Conservation (phyloP, 2,329 filamentous ascomycete genomes). For the Nothophaeocryptopus gaeumannii region DNA sequence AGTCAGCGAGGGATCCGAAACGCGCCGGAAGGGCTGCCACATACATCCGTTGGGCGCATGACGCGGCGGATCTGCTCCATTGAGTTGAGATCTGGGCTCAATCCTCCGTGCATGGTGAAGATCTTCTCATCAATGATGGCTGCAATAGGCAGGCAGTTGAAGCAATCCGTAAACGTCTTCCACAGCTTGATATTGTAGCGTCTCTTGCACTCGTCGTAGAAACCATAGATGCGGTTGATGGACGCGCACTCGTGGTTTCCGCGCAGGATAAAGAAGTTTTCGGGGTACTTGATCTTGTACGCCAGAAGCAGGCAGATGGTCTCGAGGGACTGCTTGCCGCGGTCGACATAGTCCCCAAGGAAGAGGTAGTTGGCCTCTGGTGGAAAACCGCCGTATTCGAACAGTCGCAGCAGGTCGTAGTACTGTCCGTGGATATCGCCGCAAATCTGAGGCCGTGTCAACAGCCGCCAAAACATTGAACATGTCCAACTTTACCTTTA, state of each 20-base stretch:
- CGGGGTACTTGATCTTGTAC: constrained; percentile 99
- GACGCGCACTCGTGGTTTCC: constrained; percentile 99
- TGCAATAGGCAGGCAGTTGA: constrained; percentile 97
- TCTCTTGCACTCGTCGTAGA: constrained; percentile 99
- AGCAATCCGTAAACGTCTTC: constrained; percentile 99
- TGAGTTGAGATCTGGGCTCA: constrained; percentile 95
- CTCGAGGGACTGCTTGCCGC: constrained; percentile 98
- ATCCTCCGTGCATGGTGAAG: constrained; percentile 98
- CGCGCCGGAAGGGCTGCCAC: constrained; percentile 40
- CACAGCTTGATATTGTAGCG: constrained; percentile 99
- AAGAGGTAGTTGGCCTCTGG: constrained; percentile 99
- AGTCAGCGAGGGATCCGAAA: constrained; percentile 20
- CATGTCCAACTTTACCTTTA: constrained; percentile 68
- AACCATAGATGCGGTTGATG: constrained; percentile 98
- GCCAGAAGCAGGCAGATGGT: constrained; percentile 94
- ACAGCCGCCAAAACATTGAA: neutral
- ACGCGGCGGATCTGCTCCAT: constrained; percentile 99
- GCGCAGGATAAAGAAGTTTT: constrained; percentile 98
- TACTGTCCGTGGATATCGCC: constrained; percentile 99
- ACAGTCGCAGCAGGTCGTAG: constrained; percentile 93
- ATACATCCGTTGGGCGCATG: constrained; percentile 97
- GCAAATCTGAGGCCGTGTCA: constrained; percentile 70
- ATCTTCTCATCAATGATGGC: constrained; percentile 99
- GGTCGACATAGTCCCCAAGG: constrained; percentile 97
- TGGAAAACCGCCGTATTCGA: constrained; percentile 97